phyloP scores from a whole-genome alignment of 176 grass and related monocot genomes.

The Cenchrus americanus region DNA sequence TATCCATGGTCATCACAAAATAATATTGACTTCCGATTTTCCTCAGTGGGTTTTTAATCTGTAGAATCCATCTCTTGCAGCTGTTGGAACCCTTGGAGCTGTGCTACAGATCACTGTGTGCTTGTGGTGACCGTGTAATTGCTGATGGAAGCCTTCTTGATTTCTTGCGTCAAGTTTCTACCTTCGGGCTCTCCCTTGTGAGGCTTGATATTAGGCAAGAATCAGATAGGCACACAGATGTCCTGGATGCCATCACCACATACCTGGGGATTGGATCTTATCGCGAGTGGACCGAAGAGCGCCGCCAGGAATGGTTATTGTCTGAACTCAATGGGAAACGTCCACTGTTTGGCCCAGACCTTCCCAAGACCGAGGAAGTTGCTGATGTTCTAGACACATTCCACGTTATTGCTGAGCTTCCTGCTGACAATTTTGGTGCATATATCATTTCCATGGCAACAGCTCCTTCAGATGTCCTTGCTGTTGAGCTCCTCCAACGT shows the following conservation, averaged over 20 bases:
- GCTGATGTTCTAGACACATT: conserved; percentile 73
- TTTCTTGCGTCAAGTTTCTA: conserved; percentile 83
- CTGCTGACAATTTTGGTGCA: conserved; percentile 76
- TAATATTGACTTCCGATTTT: neutral
- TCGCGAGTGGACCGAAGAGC: conserved; percentile 69
- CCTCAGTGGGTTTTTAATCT: neutral
- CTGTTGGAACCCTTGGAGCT: conserved; percentile 77
- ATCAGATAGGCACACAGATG: conserved; percentile 79
- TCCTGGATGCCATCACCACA: conserved; percentile 69
- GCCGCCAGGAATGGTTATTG: conserved; percentile 71
- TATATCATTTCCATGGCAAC: conserved; percentile 89
- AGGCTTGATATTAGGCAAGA: conserved; percentile 89
- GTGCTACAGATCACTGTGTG: conserved; percentile 73
- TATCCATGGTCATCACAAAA: conserved; percentile 4
- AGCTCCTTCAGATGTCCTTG: conserved; percentile 73
- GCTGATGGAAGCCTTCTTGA: conserved; percentile 88
- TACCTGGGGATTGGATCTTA: conserved; percentile 79
- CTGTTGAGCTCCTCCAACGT: conserved; percentile 77
- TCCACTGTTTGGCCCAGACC: conserved; percentile 70
- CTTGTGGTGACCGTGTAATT: conserved; percentile 70
- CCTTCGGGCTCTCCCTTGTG: conserved; percentile 74
- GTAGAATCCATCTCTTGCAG: conserved; percentile 45
- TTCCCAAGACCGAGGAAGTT: conserved; percentile 75
- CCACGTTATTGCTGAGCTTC: conserved; percentile 74
- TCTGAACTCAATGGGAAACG: conserved; percentile 81